A percentile compares a stretch with the other conserved stretches of the same genome.
phyloP scores from a whole-genome alignment of 208 protist species.

The Trypanosoma cruzi region DNA sequence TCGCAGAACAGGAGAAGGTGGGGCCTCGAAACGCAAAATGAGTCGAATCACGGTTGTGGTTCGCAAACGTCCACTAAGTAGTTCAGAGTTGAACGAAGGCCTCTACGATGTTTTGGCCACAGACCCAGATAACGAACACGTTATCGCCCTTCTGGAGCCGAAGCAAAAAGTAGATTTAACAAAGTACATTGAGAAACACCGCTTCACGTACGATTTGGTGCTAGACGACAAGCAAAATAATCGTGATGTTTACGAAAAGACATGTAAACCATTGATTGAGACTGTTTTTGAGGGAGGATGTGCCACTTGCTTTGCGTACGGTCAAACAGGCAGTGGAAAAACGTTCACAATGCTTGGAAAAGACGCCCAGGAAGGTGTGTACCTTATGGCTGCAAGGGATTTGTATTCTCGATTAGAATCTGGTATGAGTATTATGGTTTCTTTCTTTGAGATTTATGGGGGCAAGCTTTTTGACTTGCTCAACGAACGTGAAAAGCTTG shows the following conservation, averaged over 20 bases:
- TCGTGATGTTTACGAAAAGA: constrained; percentile 63
- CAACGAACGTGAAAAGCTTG: constrained; percentile 79
- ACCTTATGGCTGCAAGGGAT: constrained; percentile 82
- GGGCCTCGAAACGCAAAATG: constrained; percentile 36
- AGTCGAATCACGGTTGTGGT: constrained; percentile 92
- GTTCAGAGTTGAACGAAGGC: constrained; percentile 69
- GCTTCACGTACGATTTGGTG: constrained; percentile 81
- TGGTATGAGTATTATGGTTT: constrained; percentile 45
- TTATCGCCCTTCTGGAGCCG: constrained; percentile 73
- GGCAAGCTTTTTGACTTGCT: constrained; percentile 92
- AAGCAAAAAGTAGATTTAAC: constrained; percentile 93
- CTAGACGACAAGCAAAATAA: constrained; percentile 72
- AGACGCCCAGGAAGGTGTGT: constrained; percentile 58
- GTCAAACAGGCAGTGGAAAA: constrained; percentile 96
- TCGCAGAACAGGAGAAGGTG: constrained; percentile 44
- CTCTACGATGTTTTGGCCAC: constrained; percentile 91
- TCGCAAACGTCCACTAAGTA: constrained; percentile 90
- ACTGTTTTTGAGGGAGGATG: constrained; percentile 59
- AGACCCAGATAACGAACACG: constrained; percentile 79
- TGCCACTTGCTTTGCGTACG: constrained; percentile 94
- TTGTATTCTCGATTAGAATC: constrained; percentile 64
- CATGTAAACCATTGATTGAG: constrained; percentile 67
- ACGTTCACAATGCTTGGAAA: constrained; percentile 90
- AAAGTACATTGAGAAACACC: constrained; percentile 89
- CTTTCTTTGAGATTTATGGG: constrained; percentile 94